phyloP scores from a whole-genome alignment of 805 yeast species.

The Brettanomyces custersianus region DNA sequence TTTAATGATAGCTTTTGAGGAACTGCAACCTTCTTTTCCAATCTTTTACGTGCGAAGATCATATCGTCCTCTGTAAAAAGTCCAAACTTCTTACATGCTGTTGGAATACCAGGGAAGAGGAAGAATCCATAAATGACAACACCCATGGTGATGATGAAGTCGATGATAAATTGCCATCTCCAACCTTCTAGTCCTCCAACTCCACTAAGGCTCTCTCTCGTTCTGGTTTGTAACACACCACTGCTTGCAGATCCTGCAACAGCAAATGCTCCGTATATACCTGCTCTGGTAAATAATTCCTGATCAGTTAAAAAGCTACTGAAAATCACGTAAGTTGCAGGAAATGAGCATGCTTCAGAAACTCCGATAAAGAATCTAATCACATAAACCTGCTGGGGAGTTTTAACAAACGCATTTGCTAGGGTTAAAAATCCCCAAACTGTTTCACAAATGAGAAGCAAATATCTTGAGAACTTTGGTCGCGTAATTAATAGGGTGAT shows the following conservation, averaged over 20 bases:
- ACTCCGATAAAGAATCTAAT: conserved; percentile 53
- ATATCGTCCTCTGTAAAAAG: conserved; percentile 32
- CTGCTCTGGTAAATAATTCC: conserved; percentile 12
- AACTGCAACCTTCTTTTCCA: conserved; percentile 23
- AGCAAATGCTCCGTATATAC: conserved; percentile 13
- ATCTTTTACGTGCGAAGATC: conserved; percentile 37
- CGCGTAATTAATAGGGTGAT: conserved; percentile 36
- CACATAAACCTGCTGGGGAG: conserved; percentile 41
- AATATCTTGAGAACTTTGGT: conserved; percentile 41
- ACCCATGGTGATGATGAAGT: conserved; percentile 48
- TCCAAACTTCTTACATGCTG: conserved; percentile 24
- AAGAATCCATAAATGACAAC: conserved; percentile 52
- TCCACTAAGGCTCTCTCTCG: conserved; percentile 39
- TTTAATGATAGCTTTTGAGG: conserved; percentile 35
- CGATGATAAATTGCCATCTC: conserved; percentile 69
- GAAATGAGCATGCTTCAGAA: conserved; percentile 55
- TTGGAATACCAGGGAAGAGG: conserved; percentile 47
- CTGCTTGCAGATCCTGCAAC: conserved; percentile 43
- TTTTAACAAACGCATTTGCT: conserved; percentile 33
- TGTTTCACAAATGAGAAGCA: conserved; percentile 49
- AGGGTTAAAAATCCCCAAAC: conserved; percentile 22
- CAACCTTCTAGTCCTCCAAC: conserved; percentile 49
- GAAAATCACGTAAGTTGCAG: conserved; percentile 43
- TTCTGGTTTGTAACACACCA: conserved; percentile 53
- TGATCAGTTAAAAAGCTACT: conserved; percentile 9